Evolutionary conservation across 2,329 filamentous ascomycete species (phyloP), one percentile per base, ranked within the genome.

Genomic region (Nemania bipapillata): DNA sequence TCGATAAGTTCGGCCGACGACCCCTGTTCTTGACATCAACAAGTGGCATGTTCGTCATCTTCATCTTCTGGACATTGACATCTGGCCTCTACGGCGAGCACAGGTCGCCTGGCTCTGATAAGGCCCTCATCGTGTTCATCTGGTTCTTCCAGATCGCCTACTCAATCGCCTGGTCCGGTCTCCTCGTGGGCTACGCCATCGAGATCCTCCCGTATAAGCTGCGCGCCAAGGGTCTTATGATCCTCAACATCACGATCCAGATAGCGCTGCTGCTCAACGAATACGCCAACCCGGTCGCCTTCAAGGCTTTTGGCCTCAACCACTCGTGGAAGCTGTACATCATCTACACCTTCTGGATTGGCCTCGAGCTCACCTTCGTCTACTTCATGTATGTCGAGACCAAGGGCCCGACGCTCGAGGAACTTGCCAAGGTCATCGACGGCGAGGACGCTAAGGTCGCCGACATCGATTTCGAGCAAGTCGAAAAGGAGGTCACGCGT

Each of bases 351-450:
- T 80, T 83, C 79, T 88, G 86, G 86, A 85, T 87, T 77, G 83
- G 84, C 75, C 72, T 85, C 76, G 86, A 88, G 79, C 78, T 88
- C 62, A 80, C 77, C 74, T 86, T 86, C 76, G 83, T 88, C 69
- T 88, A 86, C 79, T 85, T 83, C 76, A 83, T 83, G 80, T 84
- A 83, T 75, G 80, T 90, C 72, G 89, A 91, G 80, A 91, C 89
- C 45, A 85, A 84, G 72, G 88, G 88, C 35, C 86, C 87, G 1
- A 90, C 89, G 20, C 87, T 91, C 40, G 89, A 91, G 79, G 88
- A 91, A 79, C 84, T 91, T 56, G 88, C 87, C 76, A 87, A 87
- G 80, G 85, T 91, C 79, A 90, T 91, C 78, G 89, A 91, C 72
- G 89, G 87, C 45, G 85, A 89, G 35, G 80, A 85, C 20, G 87